Base-by-base conservation (phyloP, 1,284 basidiomycete genomes). In the Microbotryum intermedium region DNA sequence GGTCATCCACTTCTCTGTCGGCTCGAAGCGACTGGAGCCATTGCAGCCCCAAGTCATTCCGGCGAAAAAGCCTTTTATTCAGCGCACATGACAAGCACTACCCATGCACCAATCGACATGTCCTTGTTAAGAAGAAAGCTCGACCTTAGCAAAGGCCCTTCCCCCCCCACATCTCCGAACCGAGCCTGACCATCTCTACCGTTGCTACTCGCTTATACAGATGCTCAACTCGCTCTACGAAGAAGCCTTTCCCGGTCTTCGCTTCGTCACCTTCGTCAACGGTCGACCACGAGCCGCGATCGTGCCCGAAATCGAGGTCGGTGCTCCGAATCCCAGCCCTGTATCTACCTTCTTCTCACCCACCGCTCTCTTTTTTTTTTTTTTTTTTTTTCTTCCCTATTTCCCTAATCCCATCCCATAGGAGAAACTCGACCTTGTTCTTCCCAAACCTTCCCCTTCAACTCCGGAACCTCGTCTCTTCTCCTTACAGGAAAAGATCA, bases 211-310 rank as follows among this genome's bases (percentile, higher is more conserved):
- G 1, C 13, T 18, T 4, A 39, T 20, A 10, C 44, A 67, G 69
- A 65, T 59, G 49, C 80, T 94, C 53, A 94, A 94, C 69, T 78
- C 76, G 8, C 81, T 83, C 60, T 94, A 93, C 71, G 87, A 90
- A 72, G 76, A 72, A 28, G 76, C 77, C 54, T 94, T 84, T 70
- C 84, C 86, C 0, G 83, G 84, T 2, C 74, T 94, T 61, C 79
- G 86, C 28, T 94, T 89, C 72, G 87, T 93, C 75, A 93, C 90
- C 4, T 94, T 92, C 71, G 91, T 94, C 50, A 89, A 90, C 71
- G 88, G 88, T 39, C 80, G 91, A 59, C 80, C 82, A 57, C 79
- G 90, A 50, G 79, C 80, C 29, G 80, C 75, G 50, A 84, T 94
- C 67, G 83, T 84, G 50, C 79, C 83, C 64, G 89, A 91, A 75